These are phyloP conservation scores for Aspergillus sp. DNA, from an alignment of 2,329 filamentous ascomycete genomes.

Conservation along the genomic window DNA sequence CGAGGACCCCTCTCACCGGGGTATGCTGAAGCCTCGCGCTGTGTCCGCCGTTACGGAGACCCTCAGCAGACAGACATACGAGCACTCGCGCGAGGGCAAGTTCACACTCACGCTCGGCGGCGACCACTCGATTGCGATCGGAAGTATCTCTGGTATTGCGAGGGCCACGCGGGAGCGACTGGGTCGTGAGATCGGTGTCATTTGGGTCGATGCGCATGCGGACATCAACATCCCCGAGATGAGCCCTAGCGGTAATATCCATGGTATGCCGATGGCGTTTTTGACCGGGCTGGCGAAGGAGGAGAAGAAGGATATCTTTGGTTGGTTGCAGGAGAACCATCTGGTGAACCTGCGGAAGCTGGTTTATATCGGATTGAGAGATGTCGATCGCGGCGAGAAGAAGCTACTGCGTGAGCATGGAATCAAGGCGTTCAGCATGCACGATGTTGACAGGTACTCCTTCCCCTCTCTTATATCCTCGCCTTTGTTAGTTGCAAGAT, in stretches of 20 bases:
- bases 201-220: conserved; percentile 98
- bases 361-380: conserved; percentile 93
- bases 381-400: conserved; percentile 95
- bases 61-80: conserved; percentile 84
- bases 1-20: conserved; percentile 76
- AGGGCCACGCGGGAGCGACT: conserved; percentile 84
- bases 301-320: conserved; percentile 78
- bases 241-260: conserved; percentile 88
- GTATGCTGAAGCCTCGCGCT: conserved; percentile 91
- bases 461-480: no score
- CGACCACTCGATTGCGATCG: conserved; percentile 95
- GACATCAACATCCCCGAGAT: conserved; percentile 97
- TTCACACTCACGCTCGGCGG: conserved; percentile 92
- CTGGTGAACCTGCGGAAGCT: conserved; percentile 75
- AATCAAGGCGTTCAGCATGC: conserved; percentile 98
- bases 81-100: conserved; percentile 79
- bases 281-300: conserved; percentile 82
- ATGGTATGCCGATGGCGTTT: conserved; percentile 97
- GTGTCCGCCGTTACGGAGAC: conserved; percentile 83
- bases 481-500: no score
- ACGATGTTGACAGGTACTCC: conserved; percentile 83
- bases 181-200: conserved; percentile 83
- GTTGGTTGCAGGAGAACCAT: conserved; percentile 74
- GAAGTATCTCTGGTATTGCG: conserved; percentile 84
- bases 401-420: conserved; percentile 82